Percentiles rank a stretch among this genome's conserved stretches.
These are phyloP conservation scores for Tetrahymena malaccensis DNA, from an alignment of 73 alveolate species.

Conservation along the genomic window DNA sequence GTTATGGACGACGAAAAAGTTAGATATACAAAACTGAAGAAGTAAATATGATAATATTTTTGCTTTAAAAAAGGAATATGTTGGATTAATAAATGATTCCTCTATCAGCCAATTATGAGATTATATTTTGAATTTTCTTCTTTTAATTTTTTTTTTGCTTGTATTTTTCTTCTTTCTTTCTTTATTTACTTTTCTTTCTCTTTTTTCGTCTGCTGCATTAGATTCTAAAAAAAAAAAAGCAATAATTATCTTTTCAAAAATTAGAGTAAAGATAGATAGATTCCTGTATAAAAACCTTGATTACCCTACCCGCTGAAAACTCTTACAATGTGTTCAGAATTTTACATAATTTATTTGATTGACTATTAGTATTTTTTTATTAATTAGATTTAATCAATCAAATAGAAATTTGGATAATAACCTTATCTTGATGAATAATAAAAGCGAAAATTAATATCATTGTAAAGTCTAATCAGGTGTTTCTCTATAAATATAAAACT, in stretches of 20 bases:
- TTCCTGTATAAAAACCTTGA: not conserved
- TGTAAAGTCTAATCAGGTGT: not conserved
- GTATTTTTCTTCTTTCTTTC: not conserved
- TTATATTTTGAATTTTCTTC: not conserved
- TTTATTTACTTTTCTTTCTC: not conserved
- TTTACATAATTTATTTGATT: not conserved
- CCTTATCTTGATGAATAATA: not conserved
- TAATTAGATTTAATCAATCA: not conserved
- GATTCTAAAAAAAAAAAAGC: not conserved
- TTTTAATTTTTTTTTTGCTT: too few species aligned
- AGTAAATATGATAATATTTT: not conserved
- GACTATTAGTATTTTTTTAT: not conserved
- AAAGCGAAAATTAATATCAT: not conserved
- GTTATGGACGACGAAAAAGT: not conserved
- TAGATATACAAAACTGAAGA: not conserved
- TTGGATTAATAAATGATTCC: not conserved
- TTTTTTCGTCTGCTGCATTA: not conserved
- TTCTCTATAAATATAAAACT: not conserved
- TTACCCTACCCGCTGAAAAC: not conserved
- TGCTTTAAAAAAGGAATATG: not conserved
- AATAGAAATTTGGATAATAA: not conserved
- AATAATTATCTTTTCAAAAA: not conserved
- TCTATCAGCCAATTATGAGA: not conserved
- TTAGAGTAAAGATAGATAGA: not conserved
- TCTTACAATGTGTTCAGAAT: not conserved